Conservation (phyloP, 331 rosid species). For the Pyracantha coccinea region DNA sequence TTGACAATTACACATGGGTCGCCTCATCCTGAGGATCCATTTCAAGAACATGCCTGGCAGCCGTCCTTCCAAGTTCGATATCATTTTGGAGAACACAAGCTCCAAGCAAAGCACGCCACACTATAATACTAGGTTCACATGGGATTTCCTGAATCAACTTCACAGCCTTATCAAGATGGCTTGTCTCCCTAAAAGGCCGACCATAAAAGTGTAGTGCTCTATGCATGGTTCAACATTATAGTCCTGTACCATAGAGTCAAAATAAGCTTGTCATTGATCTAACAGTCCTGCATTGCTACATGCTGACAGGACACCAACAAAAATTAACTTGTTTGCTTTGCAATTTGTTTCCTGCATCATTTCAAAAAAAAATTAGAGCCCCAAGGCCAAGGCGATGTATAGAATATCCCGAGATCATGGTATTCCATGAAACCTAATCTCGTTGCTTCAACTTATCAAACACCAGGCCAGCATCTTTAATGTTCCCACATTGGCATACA, state of each 20-base stretch:
- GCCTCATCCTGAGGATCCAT: constrained; percentile 47
- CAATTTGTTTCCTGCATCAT: constrained; percentile 30
- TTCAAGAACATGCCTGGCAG: constrained; percentile 38
- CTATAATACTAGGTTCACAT: constrained; percentile 39
- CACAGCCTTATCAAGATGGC: constrained; percentile 35
- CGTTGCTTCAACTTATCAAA: constrained; percentile 28
- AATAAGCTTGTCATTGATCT: constrained; percentile 38
- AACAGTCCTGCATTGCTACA: constrained; percentile 44
- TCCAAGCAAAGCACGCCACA: constrained; percentile 51
- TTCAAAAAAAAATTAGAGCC: constrained; percentile 29
- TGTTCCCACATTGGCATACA: constrained; percentile 47
- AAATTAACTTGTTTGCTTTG: constrained; percentile 33
- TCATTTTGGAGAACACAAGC: constrained; percentile 44
- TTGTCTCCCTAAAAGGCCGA: constrained; percentile 40
- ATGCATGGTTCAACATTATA: constrained; percentile 37
- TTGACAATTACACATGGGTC: constrained; percentile 38
- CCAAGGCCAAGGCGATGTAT: constrained; percentile 34
- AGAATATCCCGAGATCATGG: constrained; percentile 43
- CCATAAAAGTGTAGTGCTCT: constrained; percentile 52
- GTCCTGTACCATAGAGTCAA: constrained; percentile 27
- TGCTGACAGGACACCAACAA: constrained; percentile 43
- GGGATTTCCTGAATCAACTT: constrained; percentile 42
- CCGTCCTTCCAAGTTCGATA: constrained; percentile 32
- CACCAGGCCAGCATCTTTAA: constrained; percentile 31
- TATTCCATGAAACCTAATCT: constrained; percentile 44